Evolutionary conservation across 345 rosid genomes (phyloP), one percentile per base, ranked within the genome.

Genomic region (Streptanthus diversifolius): DNA sequence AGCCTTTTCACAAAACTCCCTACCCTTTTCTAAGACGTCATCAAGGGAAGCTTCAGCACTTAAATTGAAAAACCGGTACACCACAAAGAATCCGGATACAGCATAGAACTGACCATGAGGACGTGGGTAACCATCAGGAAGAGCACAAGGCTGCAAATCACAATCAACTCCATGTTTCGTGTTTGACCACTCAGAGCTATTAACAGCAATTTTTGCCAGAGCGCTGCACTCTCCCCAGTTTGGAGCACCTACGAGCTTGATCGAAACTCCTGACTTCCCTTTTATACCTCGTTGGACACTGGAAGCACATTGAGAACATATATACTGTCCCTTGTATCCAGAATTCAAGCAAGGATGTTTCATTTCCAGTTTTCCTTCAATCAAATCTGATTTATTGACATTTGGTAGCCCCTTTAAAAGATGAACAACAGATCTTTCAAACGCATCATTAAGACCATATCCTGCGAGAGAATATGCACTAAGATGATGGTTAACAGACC

Each of bases 371-470:
- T 85, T 87, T 45, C 90, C 89, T 44, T 74, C 80, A 17, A 57
- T 79, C 53, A 84, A 44, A 76, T 87, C 86, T 36, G 81, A 69
- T 49, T 47, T 67, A 41, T 80, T 77, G 60, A 74, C 72, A 77
- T 78, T 76, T 17, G 82, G 86, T 72, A 85, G 79, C 57, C 41
- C 63, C 70, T 76, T 87, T 13, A 91, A 79, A 37, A 90, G 83
- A 60, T 77, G 83, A 58, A 77, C 83, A 62, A 95, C 99, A 59
- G 96, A 87, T 79, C 85, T 95, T 75, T 85, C 99, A 77, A 95
- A 95, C 48, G 99, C 98, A 80, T 95, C 99, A 74, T 95, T 95
- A 81, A 95, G 86, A 70, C 99, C 99, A 81, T 91, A 95, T 37
- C 99, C 99, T 11, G 96, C 75, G 29, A 95, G 98, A 71, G 99